phyloP scores from a whole-genome alignment of 2,329 filamentous ascomycete species.

The Ophiostoma sp. region DNA sequence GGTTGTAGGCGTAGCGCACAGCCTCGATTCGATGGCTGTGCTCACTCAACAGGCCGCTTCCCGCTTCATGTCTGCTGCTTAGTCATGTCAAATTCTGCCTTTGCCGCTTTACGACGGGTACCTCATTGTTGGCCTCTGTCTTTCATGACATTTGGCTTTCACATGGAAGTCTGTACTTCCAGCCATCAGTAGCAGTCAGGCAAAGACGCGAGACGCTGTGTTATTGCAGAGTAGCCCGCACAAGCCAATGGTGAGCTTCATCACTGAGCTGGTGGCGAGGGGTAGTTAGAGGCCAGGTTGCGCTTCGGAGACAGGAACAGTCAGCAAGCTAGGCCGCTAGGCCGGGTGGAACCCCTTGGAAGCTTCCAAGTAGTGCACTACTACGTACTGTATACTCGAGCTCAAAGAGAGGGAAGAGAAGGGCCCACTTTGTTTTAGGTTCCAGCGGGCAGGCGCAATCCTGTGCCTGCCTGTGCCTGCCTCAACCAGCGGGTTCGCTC shows the following conservation, averaged over 20 bases:
- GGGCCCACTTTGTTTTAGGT: constrained; percentile 22
- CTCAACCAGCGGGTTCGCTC: constrained; percentile 21
- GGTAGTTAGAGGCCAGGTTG: constrained; percentile 10
- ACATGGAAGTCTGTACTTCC: background rate
- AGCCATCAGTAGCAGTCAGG: background rate
- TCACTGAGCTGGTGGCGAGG: background rate
- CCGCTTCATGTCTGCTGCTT: background rate
- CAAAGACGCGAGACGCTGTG: background rate
- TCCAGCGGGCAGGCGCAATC: constrained; percentile 13
- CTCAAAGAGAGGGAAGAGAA: background rate
- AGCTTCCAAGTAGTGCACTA: constrained; percentile 24
- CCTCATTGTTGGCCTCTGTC: background rate
- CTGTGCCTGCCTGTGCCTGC: constrained; percentile 14
- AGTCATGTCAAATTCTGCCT: background rate
- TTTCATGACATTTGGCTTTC: background rate
- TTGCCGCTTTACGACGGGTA: background rate
- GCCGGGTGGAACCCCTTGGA: constrained; percentile 29
- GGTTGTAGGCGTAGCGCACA: background rate
- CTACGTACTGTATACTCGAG: background rate
- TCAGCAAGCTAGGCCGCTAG: constrained; percentile 15
- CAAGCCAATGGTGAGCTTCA: background rate
- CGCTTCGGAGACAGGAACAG: background rate
- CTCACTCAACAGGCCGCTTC: background rate
- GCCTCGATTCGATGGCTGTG: background rate
- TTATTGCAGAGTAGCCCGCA: background rate